phyloP scores from a whole-genome alignment of 1,139 yeast genomes.

The Nakaseomyces uthaithaninus region DNA sequence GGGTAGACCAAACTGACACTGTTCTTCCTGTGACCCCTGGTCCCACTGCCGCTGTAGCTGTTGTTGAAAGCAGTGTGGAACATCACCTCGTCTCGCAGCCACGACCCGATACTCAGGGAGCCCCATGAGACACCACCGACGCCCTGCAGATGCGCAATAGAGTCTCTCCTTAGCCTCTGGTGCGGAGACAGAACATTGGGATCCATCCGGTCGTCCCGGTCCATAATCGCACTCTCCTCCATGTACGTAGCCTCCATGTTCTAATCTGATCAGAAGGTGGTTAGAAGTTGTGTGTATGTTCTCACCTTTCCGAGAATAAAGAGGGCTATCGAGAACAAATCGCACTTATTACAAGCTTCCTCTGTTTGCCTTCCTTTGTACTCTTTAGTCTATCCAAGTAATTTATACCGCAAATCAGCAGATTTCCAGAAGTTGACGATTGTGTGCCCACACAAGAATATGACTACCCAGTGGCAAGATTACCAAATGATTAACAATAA shows the following conservation, averaged over 20 bases:
- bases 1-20: conserved; percentile 4
- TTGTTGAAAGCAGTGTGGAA: conserved; percentile 22
- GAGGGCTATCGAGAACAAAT: no score
- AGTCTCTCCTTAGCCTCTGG: conserved; percentile 54
- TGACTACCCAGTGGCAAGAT: no score
- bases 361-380: no score
- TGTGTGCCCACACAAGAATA: no score
- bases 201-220: background rate
- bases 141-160: conserved; percentile 92
- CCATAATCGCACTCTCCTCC: conserved; percentile 2
- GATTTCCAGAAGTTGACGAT: no score
- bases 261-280: background rate
- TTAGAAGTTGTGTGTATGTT: background rate
- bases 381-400: no score
- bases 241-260: conserved; percentile 3
- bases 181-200: conserved; percentile 2
- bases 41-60: background rate
- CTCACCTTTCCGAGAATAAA: background rate
- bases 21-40: background rate
- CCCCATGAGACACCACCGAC: conserved; percentile 99
- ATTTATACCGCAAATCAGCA: no score
- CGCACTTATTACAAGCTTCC: no score
- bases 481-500: background rate
- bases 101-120: conserved; percentile 84
- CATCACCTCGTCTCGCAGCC: conserved; percentile 88